A percentile compares a stretch with the other conserved stretches of the same genome.
Conservation (phyloP, 257 asterid species). For the Solanum medicagineum region DNA sequence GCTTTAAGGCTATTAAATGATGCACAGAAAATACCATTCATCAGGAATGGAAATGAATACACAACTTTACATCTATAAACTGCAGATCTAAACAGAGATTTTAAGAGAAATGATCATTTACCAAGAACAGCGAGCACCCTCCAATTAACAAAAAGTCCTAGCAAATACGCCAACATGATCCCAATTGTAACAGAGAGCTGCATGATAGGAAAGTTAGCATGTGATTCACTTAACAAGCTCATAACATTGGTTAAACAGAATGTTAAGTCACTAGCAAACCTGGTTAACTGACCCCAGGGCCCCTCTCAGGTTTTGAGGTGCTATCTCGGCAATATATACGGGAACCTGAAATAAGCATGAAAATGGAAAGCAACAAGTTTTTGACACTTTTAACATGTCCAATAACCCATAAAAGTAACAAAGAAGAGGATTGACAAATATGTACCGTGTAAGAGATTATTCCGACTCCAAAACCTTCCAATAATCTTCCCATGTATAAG, state of each 20-base stretch:
- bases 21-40: background rate
- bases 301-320: conserved; percentile 85
- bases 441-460: conserved; percentile 76
- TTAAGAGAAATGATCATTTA: conserved; percentile 13
- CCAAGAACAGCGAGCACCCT: conserved; percentile 88
- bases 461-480: conserved; percentile 97
- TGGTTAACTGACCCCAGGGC: conserved; percentile 81
- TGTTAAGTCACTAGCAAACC: conserved; percentile 23
- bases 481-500: conserved; percentile 92
- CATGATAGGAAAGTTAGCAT: background rate
- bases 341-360: conserved; percentile 49
- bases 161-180: conserved; percentile 68
- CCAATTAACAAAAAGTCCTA: conserved; percentile 77
- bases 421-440: background rate
- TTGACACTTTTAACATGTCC: background rate
- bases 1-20: background rate
- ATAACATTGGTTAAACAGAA: background rate
- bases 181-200: conserved; percentile 93
- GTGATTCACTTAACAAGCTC: background rate
- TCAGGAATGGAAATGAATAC: background rate
- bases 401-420: background rate
- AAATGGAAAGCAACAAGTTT: background rate
- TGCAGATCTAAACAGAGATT: background rate
- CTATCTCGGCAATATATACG: conserved; percentile 90
- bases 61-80: background rate